These are phyloP conservation scores for Lindgomyces ingoldianus DNA, from an alignment of 495 filamentous ascomycete species.

Conservation along the genomic window DNA sequence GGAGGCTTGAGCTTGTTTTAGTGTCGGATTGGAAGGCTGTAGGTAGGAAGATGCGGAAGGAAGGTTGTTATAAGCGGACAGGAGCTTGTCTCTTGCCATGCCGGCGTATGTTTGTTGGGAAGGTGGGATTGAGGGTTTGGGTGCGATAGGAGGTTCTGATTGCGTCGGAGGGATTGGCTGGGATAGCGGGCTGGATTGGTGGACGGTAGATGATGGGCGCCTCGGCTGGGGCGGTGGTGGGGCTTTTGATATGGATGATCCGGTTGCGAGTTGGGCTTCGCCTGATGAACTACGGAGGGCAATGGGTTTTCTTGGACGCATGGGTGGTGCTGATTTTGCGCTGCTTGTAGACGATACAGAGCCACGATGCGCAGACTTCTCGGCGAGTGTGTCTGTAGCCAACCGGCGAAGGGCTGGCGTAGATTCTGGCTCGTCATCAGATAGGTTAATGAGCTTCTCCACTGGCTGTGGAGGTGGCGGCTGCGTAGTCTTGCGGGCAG, in stretches of 20 bases:
- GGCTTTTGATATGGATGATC: constrained; percentile 16
- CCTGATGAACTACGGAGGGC: constrained; percentile 41
- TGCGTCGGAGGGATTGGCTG: too few species aligned
- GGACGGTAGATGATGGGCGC: constrained; percentile 19
- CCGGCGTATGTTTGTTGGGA: constrained; percentile 28
- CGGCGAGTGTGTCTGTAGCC: constrained; percentile 11
- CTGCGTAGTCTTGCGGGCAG: constrained; percentile 31
- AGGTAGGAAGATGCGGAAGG: constrained; percentile 44
- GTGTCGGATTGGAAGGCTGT: constrained; percentile 18
- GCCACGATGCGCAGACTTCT: constrained; percentile 5
- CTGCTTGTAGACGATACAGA: constrained; percentile 23
- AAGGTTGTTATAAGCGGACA: constrained; percentile 53
- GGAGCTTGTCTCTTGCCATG: constrained; percentile 45
- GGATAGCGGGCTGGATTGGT: too few species aligned
- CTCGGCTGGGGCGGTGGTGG: constrained; percentile 44
- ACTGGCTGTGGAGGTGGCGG: constrained; percentile 21
- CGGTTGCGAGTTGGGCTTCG: constrained; percentile 4
- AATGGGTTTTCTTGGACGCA: constrained; percentile 42
- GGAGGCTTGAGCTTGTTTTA: neutral
- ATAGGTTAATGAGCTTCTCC: constrained; percentile 44
- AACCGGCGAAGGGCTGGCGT: constrained; percentile 3
- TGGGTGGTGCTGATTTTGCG: constrained; percentile 34
- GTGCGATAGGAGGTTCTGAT: too few species aligned
- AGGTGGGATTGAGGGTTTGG: neutral
- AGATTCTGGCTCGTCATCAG: constrained; percentile 19